A percentile compares a stretch with the other conserved stretches of the same genome.
Evolutionary conservation across 225 moss, liverwort and hornwort species (phyloP).

Genomic region (Pseudisothecium myosuroides): DNA sequence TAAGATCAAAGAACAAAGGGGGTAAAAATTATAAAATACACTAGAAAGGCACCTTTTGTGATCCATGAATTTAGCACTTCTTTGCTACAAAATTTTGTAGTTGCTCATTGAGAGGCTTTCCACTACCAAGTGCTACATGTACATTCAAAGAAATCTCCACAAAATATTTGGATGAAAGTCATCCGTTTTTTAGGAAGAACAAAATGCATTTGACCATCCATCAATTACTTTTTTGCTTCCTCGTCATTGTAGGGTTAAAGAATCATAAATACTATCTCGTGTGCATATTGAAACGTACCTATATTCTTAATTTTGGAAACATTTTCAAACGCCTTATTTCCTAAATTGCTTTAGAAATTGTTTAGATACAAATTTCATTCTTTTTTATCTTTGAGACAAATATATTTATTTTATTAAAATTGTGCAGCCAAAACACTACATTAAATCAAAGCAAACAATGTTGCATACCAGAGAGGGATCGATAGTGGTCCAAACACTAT

Average conservation of each 20-base stretch:
- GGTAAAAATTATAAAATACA: too few relatives aligned
- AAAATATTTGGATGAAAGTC: background rate
- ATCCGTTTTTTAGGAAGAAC: background rate
- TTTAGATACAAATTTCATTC: background rate
- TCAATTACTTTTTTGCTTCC: too few relatives aligned
- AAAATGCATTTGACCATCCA: too few relatives aligned
- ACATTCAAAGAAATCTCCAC: background rate
- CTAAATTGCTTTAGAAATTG: background rate
- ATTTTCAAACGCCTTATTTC: background rate
- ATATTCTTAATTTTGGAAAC: background rate
- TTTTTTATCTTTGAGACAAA: too few relatives aligned
- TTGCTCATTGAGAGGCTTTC: background rate
- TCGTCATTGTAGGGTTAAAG: too few relatives aligned
- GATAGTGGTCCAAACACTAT: background rate
- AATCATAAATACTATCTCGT: too few relatives aligned
- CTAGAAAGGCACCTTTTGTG: too few relatives aligned
- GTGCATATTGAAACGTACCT: background rate
- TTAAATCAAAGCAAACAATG: accelerated
- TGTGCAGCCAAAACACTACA: background rate
- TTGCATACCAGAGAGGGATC: background rate
- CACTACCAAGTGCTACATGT: background rate
- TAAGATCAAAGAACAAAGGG: too few relatives aligned
- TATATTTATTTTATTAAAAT: background rate
- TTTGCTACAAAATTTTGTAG: background rate
- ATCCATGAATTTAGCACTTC: too few relatives aligned